phyloP scores from a whole-genome alignment of 192 early-diverging fungal species.

The Gryganskiella cystojenkinii region DNA sequence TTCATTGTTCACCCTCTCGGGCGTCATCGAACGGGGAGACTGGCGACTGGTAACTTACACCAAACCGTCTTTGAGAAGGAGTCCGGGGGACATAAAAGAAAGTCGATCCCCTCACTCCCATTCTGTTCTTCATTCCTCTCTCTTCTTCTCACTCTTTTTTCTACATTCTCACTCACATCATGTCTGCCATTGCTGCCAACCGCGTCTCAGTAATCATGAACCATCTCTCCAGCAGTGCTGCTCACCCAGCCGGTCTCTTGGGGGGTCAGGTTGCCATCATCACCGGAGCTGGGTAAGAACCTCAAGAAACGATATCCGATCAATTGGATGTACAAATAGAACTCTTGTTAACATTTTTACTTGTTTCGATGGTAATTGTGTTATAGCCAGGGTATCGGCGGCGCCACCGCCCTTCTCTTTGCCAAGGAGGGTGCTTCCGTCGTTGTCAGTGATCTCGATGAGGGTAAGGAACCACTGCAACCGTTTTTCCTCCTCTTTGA shows the following conservation, averaged over 20 bases:
- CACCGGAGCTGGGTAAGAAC: constrained; percentile 66
- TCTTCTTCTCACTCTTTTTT: constrained; percentile 4
- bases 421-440: constrained; percentile 89
- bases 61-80: too few species aligned
- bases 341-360: too few species aligned
- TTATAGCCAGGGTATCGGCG: constrained; percentile 84
- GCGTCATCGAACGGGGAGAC: too few species aligned
- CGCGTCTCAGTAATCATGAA: constrained; percentile 23
- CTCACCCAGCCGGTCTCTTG: constrained; percentile 60
- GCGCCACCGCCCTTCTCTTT: constrained; percentile 90
- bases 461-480: constrained; percentile 36
- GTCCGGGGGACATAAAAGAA: not conserved
- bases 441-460: constrained; percentile 95
- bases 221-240: constrained; percentile 49
- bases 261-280: constrained; percentile 70
- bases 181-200: constrained; percentile 23
- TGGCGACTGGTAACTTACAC: not conserved
- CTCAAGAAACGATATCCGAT: too few species aligned
- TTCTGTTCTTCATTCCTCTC: not conserved
- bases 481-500: not conserved
- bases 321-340: too few species aligned
- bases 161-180: constrained; percentile 1
- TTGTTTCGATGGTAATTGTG: too few species aligned
- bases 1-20: too few species aligned
- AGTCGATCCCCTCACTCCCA: not conserved